A percentile compares a stretch with the other conserved stretches of the same genome.
Evolutionary conservation across 495 filamentous ascomycete genomes (phyloP).

Genomic region (Xylaria intraflava): DNA sequence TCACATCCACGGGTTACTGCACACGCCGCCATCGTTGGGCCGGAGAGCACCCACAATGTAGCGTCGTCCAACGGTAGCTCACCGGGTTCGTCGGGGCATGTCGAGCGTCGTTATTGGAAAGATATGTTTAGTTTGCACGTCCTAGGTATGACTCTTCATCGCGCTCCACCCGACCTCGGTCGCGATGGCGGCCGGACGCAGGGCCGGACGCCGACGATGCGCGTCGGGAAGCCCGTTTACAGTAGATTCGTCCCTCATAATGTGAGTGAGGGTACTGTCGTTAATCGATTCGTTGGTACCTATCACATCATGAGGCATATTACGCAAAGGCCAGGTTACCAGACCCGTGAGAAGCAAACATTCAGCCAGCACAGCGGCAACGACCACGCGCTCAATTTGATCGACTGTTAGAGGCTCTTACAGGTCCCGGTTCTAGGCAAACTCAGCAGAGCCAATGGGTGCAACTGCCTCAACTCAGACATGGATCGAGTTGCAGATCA

Average conservation of each 20-base stretch:
- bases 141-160: not conserved
- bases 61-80: not conserved
- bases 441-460: not conserved
- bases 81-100: not conserved
- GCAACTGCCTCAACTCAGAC: not conserved
- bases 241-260: too few relatives aligned
- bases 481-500: not conserved
- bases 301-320: too few relatives aligned
- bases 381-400: too few relatives aligned
- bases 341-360: too few relatives aligned
- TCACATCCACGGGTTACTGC: not conserved
- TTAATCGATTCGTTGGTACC: too few relatives aligned
- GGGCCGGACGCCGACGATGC: not conserved
- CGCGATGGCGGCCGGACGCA: conserved; percentile 4
- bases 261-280: too few relatives aligned
- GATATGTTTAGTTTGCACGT: not conserved
- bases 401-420: too few relatives aligned
- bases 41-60: not conserved
- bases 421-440: not conserved
- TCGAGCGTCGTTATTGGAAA: not conserved
- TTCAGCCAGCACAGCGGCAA: too few relatives aligned
- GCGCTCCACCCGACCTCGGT: conserved; percentile 8
- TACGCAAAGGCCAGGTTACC: too few relatives aligned
- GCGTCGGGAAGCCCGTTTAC: not conserved
- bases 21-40: not conserved